Percentiles rank a stretch among this genome's conserved stretches.
Conservation (phyloP, 2,329 filamentous ascomycete species). For the Beauveria bassiana region DNA sequence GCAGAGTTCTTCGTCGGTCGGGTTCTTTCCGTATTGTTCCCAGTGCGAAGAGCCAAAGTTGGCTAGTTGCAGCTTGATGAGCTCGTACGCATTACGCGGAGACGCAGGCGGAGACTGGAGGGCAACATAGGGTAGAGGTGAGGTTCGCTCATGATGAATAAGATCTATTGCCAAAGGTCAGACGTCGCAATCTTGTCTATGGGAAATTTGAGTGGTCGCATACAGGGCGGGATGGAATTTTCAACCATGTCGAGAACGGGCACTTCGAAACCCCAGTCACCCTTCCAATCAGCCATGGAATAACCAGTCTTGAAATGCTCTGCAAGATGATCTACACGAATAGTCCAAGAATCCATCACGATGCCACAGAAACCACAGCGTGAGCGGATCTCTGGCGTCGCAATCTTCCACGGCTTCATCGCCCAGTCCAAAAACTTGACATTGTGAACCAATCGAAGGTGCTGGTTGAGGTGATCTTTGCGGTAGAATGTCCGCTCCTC, state of each 20-base stretch:
- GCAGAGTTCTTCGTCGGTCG: slow-evolving; percentile 46
- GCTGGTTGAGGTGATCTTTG: slow-evolving; percentile 61
- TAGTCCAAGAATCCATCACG: slow-evolving; percentile 53
- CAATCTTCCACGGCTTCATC: slow-evolving; percentile 56
- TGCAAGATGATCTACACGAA: slow-evolving; percentile 55
- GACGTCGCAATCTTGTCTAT: slow-evolving; percentile 29
- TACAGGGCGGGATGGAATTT: slow-evolving; percentile 59
- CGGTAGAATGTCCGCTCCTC: slow-evolving; percentile 59
- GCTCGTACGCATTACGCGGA: slow-evolving; percentile 52
- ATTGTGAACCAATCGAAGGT: slow-evolving; percentile 54
- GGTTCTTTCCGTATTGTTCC: slow-evolving; percentile 31
- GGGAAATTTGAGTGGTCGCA: slow-evolving; percentile 32
- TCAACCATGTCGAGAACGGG: slow-evolving; percentile 56
- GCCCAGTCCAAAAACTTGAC: slow-evolving; percentile 56
- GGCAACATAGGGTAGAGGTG: slow-evolving; percentile 46
- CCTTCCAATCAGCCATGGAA: slow-evolving; percentile 62
- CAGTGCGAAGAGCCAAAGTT: slow-evolving; percentile 41
- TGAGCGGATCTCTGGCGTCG: slow-evolving; percentile 53
- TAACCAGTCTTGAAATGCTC: slow-evolving; percentile 60
- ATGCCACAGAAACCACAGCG: slow-evolving; percentile 59
- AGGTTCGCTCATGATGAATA: slow-evolving; percentile 55
- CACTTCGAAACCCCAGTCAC: slow-evolving; percentile 60
- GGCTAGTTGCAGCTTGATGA: slow-evolving; percentile 50
- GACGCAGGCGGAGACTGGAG: slow-evolving; percentile 35
- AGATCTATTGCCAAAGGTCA: slow-evolving; percentile 46